These are phyloP conservation scores for Adansonia grandidieri DNA, from an alignment of 441 rosid genomes.

Conservation along the genomic window DNA sequence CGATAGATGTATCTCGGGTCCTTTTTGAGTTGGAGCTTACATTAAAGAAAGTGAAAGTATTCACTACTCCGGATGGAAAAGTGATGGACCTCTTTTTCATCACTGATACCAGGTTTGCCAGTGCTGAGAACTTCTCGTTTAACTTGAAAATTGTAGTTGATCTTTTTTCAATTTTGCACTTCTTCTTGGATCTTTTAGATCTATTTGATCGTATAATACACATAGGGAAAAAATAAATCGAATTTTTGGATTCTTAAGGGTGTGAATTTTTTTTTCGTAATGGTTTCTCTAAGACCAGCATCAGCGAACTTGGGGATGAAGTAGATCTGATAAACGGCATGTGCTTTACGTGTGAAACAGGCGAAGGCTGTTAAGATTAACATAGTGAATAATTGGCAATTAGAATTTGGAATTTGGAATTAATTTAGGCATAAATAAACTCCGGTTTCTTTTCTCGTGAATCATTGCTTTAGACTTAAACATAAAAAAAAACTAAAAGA, in stretches of 20 bases:
- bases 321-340: neutral
- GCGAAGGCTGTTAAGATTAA: neutral
- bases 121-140: conserved; percentile 9
- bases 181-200: neutral
- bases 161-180: neutral
- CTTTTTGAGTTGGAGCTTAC: conserved; percentile 67
- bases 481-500: neutral
- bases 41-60: conserved; percentile 65
- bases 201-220: neutral
- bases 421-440: neutral
- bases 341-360: neutral
- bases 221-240: neutral
- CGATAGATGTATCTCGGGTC: conserved; percentile 61
- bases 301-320: neutral
- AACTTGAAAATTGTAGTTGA: neutral
- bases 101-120: conserved; percentile 62
- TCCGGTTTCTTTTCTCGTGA: neutral
- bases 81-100: conserved; percentile 71
- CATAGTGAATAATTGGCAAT: neutral
- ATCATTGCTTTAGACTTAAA: neutral
- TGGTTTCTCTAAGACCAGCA: neutral
- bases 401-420: neutral
- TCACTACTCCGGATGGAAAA: conserved; percentile 70
- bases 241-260: neutral
- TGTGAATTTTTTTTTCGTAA: neutral